Percentiles rank a stretch among this genome's conserved stretches.
Evolutionary conservation across 306 rosid species (phyloP).

Genomic region (Biancaea sappan): DNA sequence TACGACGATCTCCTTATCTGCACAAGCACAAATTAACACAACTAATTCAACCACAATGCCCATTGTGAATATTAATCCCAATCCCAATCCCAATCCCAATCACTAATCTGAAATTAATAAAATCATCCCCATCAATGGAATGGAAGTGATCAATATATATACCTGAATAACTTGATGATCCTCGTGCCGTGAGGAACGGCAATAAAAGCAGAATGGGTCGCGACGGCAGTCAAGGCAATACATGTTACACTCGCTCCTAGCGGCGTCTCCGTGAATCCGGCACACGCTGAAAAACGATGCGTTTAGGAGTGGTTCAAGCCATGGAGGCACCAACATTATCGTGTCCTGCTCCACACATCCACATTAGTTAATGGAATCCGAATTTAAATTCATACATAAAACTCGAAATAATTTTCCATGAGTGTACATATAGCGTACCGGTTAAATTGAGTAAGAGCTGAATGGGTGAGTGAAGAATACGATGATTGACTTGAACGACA

Average conservation of each 20-base stretch:
- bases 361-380: background rate
- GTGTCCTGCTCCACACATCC: constrained; percentile 46
- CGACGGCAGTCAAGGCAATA: constrained; percentile 79
- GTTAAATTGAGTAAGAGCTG: background rate
- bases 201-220: constrained; percentile 87
- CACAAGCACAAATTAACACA: background rate
- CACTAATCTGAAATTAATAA: background rate
- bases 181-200: constrained; percentile 86
- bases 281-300: constrained; percentile 79
- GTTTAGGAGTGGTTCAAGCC: constrained; percentile 75
- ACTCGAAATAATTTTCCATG: too few species aligned
- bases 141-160: too few species aligned
- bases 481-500: constrained; percentile 16
- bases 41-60: too few species aligned
- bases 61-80: background rate
- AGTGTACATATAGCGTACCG: background rate
- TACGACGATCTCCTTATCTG: constrained; percentile 92
- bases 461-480: constrained; percentile 32
- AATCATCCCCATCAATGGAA: background rate
- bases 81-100: too few species aligned
- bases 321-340: constrained; percentile 85
- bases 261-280: constrained; percentile 70
- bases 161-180: constrained; percentile 96
- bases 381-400: background rate
- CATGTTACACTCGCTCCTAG: constrained; percentile 90